Evolutionary conservation across 192 early-diverging fungal genomes (phyloP).

Genomic region (Entomortierella parvispora): DNA sequence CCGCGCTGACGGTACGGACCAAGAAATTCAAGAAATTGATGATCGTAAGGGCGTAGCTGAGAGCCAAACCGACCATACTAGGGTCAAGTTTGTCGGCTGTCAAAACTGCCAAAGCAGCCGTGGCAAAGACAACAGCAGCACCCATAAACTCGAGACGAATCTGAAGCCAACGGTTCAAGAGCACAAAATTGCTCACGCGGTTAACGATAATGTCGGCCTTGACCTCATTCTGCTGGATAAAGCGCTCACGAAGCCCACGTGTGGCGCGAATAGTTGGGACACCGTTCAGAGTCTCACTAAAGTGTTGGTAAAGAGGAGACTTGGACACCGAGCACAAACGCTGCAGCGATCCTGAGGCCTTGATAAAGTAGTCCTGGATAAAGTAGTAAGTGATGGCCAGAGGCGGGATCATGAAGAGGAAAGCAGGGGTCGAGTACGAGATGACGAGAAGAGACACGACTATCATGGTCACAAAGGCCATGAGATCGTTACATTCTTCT

Average conservation of each 20-base stretch:
- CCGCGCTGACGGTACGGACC: slow-evolving; percentile 68
- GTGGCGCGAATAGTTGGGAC: slow-evolving; percentile 85
- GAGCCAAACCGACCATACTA: slow-evolving; percentile 37
- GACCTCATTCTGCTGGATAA: slow-evolving; percentile 59
- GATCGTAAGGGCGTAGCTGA: slow-evolving; percentile 82
- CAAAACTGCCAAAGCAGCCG: slow-evolving; percentile 71
- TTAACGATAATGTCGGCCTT: slow-evolving; percentile 8
- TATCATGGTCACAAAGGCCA: slow-evolving; percentile 58
- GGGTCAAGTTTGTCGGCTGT: slow-evolving; percentile 63
- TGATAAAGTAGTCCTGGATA: slow-evolving; percentile 75
- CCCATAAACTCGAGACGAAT: slow-evolving; percentile 84
- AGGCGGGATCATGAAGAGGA: slow-evolving; percentile 63
- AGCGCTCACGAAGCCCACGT: slow-evolving; percentile 61
- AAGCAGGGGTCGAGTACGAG: slow-evolving; percentile 69
- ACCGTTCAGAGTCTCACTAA: slow-evolving; percentile 80
- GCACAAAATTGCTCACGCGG: slow-evolving; percentile 20
- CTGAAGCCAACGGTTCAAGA: slow-evolving; percentile 72
- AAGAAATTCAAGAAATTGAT: slow-evolving; percentile 76
- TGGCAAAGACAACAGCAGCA: slow-evolving; percentile 66
- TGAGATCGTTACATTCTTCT: slow-evolving; percentile 55
- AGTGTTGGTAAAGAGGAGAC: slow-evolving; percentile 79
- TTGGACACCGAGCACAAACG: slow-evolving; percentile 65
- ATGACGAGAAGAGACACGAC: slow-evolving; percentile 65
- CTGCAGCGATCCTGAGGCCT: slow-evolving; percentile 87
- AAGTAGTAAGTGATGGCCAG: not conserved